These are phyloP conservation scores for Verticillium dahliae DNA, from an alignment of 2,329 filamentous ascomycete genomes.

Conservation along the genomic window DNA sequence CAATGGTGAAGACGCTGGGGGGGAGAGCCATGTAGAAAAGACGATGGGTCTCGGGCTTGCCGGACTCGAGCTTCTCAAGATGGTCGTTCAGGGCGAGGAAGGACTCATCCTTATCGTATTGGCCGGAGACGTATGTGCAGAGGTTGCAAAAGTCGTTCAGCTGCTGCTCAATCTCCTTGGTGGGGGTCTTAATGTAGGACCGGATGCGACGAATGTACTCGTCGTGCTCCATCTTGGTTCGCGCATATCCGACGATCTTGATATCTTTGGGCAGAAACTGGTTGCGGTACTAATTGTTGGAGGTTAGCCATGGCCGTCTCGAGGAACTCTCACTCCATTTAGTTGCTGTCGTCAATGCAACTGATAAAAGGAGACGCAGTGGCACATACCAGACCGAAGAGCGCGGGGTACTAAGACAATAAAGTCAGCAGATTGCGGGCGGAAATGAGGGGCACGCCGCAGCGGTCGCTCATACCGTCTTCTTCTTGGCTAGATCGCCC, in stretches of 20 bases:
- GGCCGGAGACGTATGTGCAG: conserved; percentile 92
- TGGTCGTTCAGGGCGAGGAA: conserved; percentile 83
- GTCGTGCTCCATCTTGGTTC: conserved; percentile 98
- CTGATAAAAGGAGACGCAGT: not conserved
- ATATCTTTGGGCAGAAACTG: conserved; percentile 97
- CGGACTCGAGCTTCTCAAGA: conserved; percentile 77
- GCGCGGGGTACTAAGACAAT: conserved; percentile 71
- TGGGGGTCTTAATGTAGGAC: conserved; percentile 98
- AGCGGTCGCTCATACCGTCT: conserved; percentile 63
- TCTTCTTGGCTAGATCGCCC: conserved; percentile 98
- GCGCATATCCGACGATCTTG: conserved; percentile 95
- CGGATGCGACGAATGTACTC: conserved; percentile 92
- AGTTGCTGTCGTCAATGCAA: not conserved
- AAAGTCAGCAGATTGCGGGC: conserved; percentile 18
- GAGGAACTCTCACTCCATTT: not conserved
- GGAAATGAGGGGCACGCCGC: conserved; percentile 3
- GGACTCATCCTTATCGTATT: conserved; percentile 95
- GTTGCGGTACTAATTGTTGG: conserved; percentile 72
- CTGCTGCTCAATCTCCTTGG: conserved; percentile 94
- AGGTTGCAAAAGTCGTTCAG: conserved; percentile 81
- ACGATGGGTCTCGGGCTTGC: conserved; percentile 75
- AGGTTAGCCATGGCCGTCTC: conserved; percentile 1
- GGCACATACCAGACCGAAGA: conserved; percentile 86
- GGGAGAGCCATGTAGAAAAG: conserved; percentile 99
- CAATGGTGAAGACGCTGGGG: conserved; percentile 90